Conservation (phyloP, 768 basidiomycete species). For the Boletus barrowsii region DNA sequence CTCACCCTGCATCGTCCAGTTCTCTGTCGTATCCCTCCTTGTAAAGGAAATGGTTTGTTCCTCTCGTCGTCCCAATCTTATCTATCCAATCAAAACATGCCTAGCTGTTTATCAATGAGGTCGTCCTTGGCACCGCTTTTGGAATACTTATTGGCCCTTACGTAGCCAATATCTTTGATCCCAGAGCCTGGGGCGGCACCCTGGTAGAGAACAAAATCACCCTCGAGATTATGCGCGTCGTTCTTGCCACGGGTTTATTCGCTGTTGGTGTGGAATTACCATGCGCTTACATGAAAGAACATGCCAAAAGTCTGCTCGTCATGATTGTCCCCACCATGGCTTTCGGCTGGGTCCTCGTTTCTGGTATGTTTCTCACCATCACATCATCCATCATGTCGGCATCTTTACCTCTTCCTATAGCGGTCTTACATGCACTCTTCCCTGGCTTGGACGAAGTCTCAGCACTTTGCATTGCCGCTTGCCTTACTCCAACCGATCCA, state of each 20-base stretch:
- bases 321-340: constrained; percentile 86
- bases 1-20: constrained; percentile 40
- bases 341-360: constrained; percentile 76
- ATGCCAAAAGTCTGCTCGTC: constrained; percentile 64
- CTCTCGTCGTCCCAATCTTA: not conserved
- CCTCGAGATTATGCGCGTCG: constrained; percentile 80
- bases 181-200: constrained; percentile 69
- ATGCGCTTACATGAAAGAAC: constrained; percentile 74
- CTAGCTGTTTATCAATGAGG: constrained; percentile 88
- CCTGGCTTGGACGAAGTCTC: constrained; percentile 70
- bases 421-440: constrained; percentile 67
- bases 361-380: constrained; percentile 42
- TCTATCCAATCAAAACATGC: not conserved
- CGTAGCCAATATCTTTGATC: constrained; percentile 68
- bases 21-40: constrained; percentile 78
- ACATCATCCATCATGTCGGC: not conserved
- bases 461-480: constrained; percentile 82
- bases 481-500: constrained; percentile 92
- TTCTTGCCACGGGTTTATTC: constrained; percentile 90
- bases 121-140: constrained; percentile 81
- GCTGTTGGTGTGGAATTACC: constrained; percentile 95
- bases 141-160: constrained; percentile 66
- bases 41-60: constrained; percentile 71
- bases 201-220: constrained; percentile 58
- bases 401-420: constrained; percentile 33